These are phyloP conservation scores for Candida tallmaniae DNA, from an alignment of 805 yeast species.

Conservation along the genomic window DNA sequence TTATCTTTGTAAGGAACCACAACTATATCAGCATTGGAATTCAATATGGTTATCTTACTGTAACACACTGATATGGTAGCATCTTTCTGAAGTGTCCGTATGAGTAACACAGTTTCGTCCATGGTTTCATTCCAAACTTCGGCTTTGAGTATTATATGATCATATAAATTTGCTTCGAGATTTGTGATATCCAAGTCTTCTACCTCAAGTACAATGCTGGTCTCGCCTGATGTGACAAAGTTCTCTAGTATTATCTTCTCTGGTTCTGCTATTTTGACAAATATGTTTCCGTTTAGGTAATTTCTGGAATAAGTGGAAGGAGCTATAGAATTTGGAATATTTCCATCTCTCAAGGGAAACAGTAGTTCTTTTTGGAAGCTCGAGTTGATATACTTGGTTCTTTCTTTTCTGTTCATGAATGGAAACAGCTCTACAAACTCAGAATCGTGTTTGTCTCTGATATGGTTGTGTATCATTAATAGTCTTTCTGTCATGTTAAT, in stretches of 20 bases:
- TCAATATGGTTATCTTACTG: not conserved
- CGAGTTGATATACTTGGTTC: constrained; percentile 1
- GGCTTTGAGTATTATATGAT: constrained; percentile 2
- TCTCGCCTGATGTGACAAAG: constrained; percentile 1
- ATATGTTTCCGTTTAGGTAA: not conserved
- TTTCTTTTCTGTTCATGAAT: constrained; percentile 5
- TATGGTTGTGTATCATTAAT: constrained; percentile 9
- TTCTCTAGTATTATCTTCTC: not conserved
- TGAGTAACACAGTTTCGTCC: constrained; percentile 1
- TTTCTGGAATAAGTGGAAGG: constrained; percentile 2
- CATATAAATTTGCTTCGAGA: constrained; percentile 4
- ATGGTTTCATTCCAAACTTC: constrained; percentile 1
- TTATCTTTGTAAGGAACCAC: constrained; percentile 1
- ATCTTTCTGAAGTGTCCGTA: not conserved
- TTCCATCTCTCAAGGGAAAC: constrained; percentile 4
- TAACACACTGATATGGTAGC: not conserved
- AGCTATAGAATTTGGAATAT: not conserved
- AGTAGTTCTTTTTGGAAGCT: constrained; percentile 2
- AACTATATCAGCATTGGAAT: constrained; percentile 3
- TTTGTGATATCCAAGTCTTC: not conserved
- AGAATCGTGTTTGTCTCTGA: constrained; percentile 4
- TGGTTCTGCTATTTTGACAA: not conserved
- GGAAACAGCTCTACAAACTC: constrained; percentile 11
- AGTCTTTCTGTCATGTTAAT: constrained; percentile 9
- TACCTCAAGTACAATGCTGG: not conserved